Evolutionary conservation across 768 basidiomycete genomes (phyloP), one percentile per base, ranked within the genome.

Genomic region (Rubroboletus satanas): DNA sequence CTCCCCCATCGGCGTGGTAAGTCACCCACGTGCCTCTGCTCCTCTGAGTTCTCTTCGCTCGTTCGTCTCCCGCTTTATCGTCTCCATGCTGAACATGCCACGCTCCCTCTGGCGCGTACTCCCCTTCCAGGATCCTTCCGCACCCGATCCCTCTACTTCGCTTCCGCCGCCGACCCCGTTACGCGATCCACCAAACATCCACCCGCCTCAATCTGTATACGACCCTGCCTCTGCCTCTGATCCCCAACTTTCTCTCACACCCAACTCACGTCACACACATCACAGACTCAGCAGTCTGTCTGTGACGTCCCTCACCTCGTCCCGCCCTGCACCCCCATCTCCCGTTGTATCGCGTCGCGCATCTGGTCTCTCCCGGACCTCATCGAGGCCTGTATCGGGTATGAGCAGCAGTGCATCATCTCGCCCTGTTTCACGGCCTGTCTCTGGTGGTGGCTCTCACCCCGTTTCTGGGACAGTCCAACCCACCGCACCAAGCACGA

Each of bases 281-380:
- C 41, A 59, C 56, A 60, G 66, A 7, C 52, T 67, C 12, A 67
- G 68, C 54, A 54, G 58, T 0, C 66, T 63, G 17, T 70, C 68
- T 7, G 51, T 58, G 11, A 66, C 45, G 43, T 74, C 69, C 47
- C 79, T 74, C 57, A 74, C 73, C 0, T 77, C 79, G 12, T 77
- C 77, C 0, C 81, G 84, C 5, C 83, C 83, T 33, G 84, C 84
- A 0, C 84, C 85, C 0, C 80, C 80, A 5, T 85, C 83, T 2
- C 84, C 84, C 15, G 80, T 75, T 0, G 52, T 75, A 5, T 82
- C 82, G 0, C 77, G 82, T 35, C 55, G 73, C 54, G 49, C 70
- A 45, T 78, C 78, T 11, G 63, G 65, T 10, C 44, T 67, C 7
- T 69, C 68, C 5, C 67, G 68, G 12, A 9, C 59, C 0, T 66